These are phyloP conservation scores for Penicillium corylophilum DNA, from an alignment of 2,329 filamentous ascomycete species.

Conservation along the genomic window DNA sequence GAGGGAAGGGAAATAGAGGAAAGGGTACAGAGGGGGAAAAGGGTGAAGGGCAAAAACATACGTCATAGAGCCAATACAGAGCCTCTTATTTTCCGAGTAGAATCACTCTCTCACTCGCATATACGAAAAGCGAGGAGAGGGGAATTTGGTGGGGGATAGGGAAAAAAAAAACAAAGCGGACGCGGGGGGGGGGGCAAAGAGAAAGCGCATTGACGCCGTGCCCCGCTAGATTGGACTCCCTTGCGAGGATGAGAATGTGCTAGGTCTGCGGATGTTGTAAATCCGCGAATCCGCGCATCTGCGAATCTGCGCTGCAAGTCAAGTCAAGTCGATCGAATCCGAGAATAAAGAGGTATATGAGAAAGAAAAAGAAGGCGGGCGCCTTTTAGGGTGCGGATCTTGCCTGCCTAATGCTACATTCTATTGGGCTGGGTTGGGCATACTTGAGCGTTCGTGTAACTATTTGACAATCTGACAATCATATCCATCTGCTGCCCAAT, in stretches of 20 bases:
- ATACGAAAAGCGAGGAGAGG: slow-evolving; percentile 14
- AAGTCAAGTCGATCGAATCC: too few species aligned
- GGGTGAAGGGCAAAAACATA: slow-evolving; percentile 17
- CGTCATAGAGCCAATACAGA: slow-evolving; percentile 24
- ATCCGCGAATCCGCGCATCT: too few species aligned
- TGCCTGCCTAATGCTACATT: slow-evolving; percentile 3
- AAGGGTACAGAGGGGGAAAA: slow-evolving; percentile 1
- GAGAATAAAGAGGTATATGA: too few species aligned
- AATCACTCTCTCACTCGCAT: slow-evolving; percentile 5
- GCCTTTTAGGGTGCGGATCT: slow-evolving; percentile 4
- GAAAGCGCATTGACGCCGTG: slow-evolving; percentile 7
- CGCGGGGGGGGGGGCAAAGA: slow-evolving; percentile 8
- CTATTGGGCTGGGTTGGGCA: slow-evolving; percentile 19
- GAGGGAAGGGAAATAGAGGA: slow-evolving; percentile 1
- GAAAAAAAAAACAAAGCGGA: slow-evolving; percentile 8
- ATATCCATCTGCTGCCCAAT: slow-evolving; percentile 16
- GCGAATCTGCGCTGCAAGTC: too few species aligned
- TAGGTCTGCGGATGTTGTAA: too few species aligned
- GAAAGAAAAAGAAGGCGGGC: background rate
- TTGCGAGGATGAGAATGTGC: background rate
- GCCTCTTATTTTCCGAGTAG: background rate
- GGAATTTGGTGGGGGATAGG: background rate
- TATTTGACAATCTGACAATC: background rate
- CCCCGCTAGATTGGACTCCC: slow-evolving; percentile 7
- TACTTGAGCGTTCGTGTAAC: slow-evolving; percentile 1